phyloP scores from a whole-genome alignment of 257 asterid genomes.

The Solanum verrucosum region DNA sequence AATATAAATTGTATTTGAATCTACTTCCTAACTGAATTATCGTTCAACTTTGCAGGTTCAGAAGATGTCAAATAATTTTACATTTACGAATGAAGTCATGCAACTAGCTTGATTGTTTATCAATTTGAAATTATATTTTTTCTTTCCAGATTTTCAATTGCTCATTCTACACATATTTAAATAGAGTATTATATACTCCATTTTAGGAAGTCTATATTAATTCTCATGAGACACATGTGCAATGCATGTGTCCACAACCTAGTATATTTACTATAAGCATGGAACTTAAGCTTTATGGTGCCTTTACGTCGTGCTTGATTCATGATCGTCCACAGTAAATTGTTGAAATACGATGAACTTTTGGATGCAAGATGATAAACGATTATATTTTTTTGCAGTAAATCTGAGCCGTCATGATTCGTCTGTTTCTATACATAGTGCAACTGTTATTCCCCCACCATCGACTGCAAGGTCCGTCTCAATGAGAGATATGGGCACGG shows the following conservation, averaged over 20 bases:
- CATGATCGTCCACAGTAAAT: not conserved
- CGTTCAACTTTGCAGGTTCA: not conserved
- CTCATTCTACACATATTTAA: too few species aligned
- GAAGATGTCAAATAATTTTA: not conserved
- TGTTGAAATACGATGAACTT: not conserved
- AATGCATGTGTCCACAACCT: not conserved
- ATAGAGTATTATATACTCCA: too few species aligned
- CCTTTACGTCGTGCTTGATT: not conserved
- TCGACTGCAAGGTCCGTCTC: slow-evolving; percentile 24
- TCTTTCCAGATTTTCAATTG: not conserved
- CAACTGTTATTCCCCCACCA: slow-evolving; percentile 21
- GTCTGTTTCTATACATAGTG: slow-evolving; percentile 23
- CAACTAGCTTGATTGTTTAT: not conserved
- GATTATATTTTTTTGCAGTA: slow-evolving; percentile 14
- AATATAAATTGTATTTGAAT: not conserved
- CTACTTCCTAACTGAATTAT: not conserved
- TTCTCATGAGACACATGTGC: not conserved
- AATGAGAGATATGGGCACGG: slow-evolving; percentile 8
- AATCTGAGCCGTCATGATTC: slow-evolving; percentile 31
- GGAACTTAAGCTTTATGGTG: not conserved
- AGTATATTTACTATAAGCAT: not conserved
- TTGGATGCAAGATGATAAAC: not conserved
- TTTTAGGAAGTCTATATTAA: too few species aligned
- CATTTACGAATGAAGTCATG: not conserved
- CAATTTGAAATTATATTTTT: not conserved